Evolutionary conservation across 208 protist species (phyloP).

Genomic region (Strigomonas galati): DNA sequence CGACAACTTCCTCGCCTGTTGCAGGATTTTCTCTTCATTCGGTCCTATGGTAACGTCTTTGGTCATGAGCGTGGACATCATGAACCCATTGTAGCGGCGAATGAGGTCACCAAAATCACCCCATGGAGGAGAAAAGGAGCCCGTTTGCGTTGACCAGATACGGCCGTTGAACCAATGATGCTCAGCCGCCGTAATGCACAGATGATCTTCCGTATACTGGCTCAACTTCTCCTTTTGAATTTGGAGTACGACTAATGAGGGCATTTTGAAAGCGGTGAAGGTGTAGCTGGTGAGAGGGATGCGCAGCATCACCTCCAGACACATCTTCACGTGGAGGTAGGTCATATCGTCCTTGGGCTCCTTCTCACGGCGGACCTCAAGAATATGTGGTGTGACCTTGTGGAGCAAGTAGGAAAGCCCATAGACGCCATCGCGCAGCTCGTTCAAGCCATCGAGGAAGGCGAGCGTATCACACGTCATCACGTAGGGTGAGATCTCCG

Average conservation of each 20-base stretch:
- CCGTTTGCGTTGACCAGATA: slow-evolving; percentile 50
- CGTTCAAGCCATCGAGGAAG: slow-evolving; percentile 39
- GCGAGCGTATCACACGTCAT: slow-evolving; percentile 55
- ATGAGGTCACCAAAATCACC: slow-evolving; percentile 67
- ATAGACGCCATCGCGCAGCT: slow-evolving; percentile 48
- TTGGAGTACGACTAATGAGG: slow-evolving; percentile 47
- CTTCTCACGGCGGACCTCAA: slow-evolving; percentile 48
- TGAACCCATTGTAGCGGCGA: slow-evolving; percentile 62
- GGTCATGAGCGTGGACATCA: slow-evolving; percentile 40
- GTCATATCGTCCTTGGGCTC: slow-evolving; percentile 29
- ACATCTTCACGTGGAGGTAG: slow-evolving; percentile 56
- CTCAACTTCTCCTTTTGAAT: slow-evolving; percentile 26
- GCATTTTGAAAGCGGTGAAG: slow-evolving; percentile 21
- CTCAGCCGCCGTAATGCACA: slow-evolving; percentile 46
- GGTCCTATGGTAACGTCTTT: slow-evolving; percentile 32
- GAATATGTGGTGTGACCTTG: slow-evolving; percentile 29
- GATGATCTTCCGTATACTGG: not conserved
- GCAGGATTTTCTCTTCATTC: slow-evolving; percentile 16
- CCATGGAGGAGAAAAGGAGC: slow-evolving; percentile 39
- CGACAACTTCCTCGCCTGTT: slow-evolving; percentile 14
- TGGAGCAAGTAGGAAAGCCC: slow-evolving; percentile 35
- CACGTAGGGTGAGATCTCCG: slow-evolving; percentile 33
- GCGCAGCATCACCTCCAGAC: slow-evolving; percentile 28
- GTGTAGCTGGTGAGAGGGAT: slow-evolving; percentile 40
- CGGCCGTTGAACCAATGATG: slow-evolving; percentile 76